Evolutionary conservation across 2,329 filamentous ascomycete species (phyloP).

Genomic region (Nectriaceae sp.): DNA sequence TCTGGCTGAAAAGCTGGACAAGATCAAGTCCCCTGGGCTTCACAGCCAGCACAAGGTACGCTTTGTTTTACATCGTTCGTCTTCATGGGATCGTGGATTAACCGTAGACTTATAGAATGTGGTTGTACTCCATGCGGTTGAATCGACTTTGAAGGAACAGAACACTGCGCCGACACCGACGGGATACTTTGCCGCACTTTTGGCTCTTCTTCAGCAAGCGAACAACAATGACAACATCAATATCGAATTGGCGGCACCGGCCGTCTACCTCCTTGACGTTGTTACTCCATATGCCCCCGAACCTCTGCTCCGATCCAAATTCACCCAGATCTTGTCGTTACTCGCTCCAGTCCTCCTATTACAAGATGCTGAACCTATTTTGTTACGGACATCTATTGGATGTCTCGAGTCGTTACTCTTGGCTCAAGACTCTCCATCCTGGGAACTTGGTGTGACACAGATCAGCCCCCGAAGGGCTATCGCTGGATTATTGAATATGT

Average conservation of each 20-base stretch:
- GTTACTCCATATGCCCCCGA: conserved; percentile 83
- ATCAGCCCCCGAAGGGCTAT: conserved; percentile 86
- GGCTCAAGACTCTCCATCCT: conserved; percentile 83
- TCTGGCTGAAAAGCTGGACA: conserved; percentile 89
- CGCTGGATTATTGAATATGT: conserved; percentile 80
- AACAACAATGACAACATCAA: conserved; percentile 69
- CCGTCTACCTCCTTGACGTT: conserved; percentile 94
- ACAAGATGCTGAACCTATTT: conserved; percentile 80
- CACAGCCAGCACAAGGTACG: conserved; percentile 91
- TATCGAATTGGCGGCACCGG: conserved; percentile 79
- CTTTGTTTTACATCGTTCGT: conserved; percentile 3
- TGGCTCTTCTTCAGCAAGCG: conserved; percentile 82
- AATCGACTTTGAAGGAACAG: conserved; percentile 88
- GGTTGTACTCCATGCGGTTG: conserved; percentile 86
- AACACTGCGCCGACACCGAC: conserved; percentile 82
- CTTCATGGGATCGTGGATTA: conserved; percentile 15
- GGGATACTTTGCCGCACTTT: conserved; percentile 92
- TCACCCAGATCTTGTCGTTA: conserved; percentile 86
- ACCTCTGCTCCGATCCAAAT: conserved; percentile 89
- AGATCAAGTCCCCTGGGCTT: conserved; percentile 94
- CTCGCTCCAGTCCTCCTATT: conserved; percentile 82
- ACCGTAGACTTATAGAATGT: conserved; percentile 59
- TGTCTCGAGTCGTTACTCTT: conserved; percentile 89
- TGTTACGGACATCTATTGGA: conserved; percentile 86
- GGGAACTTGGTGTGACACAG: conserved; percentile 82